Conservation (phyloP, 2,329 filamentous ascomycete genomes). For the Cladosporium velox region DNA sequence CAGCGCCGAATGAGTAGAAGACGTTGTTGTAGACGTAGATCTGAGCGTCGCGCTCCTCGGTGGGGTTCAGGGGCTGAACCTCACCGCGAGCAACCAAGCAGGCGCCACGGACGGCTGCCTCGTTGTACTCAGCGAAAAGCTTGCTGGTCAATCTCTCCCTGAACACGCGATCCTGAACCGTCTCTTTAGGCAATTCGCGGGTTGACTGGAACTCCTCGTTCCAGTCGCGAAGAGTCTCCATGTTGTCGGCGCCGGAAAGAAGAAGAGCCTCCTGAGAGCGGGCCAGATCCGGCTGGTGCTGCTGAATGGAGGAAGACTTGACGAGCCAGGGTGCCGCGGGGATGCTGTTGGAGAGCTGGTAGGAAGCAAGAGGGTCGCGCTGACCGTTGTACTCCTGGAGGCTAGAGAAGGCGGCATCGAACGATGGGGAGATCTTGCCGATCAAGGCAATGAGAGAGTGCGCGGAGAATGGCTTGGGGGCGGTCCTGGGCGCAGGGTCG, state of each 20-base stretch:
- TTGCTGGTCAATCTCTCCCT: constrained; percentile 91
- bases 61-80: constrained; percentile 90
- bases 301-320: constrained; percentile 64
- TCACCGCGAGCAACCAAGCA: constrained; percentile 91
- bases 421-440: constrained; percentile 77
- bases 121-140: constrained; percentile 95
- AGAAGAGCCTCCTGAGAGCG: constrained; percentile 91
- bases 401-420: constrained; percentile 71
- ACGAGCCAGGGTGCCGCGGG: constrained; percentile 92
- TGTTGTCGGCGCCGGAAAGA: constrained; percentile 86
- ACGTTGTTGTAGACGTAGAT: constrained; percentile 99
- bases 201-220: constrained; percentile 99
- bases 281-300: constrained; percentile 81
- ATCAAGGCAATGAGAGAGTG: constrained; percentile 87
- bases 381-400: constrained; percentile 83
- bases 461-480: constrained; percentile 74
- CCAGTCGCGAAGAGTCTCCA: constrained; percentile 94
- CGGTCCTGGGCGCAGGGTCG: constrained; percentile 77
- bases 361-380: constrained; percentile 86
- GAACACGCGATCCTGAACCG: constrained; percentile 93
- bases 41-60: constrained; percentile 87
- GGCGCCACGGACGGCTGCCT: constrained; percentile 88
- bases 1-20: constrained; percentile 97
- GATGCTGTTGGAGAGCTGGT: constrained; percentile 93
- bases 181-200: constrained; percentile 88